Base-by-base conservation (phyloP, 495 filamentous ascomycete genomes). In the Podospora bellae-mahoneyi region DNA sequence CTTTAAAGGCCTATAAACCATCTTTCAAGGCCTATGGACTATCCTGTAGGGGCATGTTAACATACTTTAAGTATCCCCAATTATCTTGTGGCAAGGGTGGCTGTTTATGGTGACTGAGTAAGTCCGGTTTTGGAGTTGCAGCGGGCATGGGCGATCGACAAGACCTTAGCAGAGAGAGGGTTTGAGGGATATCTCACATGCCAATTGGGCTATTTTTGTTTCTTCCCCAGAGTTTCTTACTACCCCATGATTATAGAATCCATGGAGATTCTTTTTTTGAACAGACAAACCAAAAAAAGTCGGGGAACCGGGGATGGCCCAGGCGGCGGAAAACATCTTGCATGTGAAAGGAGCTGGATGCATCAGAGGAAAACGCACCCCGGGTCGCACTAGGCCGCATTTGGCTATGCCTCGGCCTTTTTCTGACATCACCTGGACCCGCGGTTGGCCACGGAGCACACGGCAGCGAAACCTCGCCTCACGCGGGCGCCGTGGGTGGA, bases 381-480 rank as follows among this genome's bases (percentile, higher is more conserved):
- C 64, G 56, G 64, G 13, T n/a, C 4, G 44, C 73, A 73, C 76
- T 77, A 78, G 65, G 16, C 76, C 69, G 27, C 3, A 75, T 71
- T 15, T 66, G 69, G 72, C 69, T 73, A 74, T 78, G 74, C 76
- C 76, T 78, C 76, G 76, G 76, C 65, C 70, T 53, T 68, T 68
- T 74, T 72, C 73, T 78, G 76, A 77, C 77, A 77, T 76, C 75
- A 76, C 75, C 74, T 77, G 73, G 71, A 53, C 61, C 48, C 30
- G 30, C 30, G 20, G 5, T 32, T 60, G 62, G 58, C 61, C 62
- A 55, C 60, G 68, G 56, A 59, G 59, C 26, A 61, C 30, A 32
- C 30, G 19, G 59, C 59, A 30, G 59, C 23, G 23, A 61, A 58
- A 64, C 30, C 62, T 44, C 39, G 48, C 23, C 39, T 56, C 53